Conservation (phyloP, 1,139 yeast species). For the Candida neerlandica region DNA sequence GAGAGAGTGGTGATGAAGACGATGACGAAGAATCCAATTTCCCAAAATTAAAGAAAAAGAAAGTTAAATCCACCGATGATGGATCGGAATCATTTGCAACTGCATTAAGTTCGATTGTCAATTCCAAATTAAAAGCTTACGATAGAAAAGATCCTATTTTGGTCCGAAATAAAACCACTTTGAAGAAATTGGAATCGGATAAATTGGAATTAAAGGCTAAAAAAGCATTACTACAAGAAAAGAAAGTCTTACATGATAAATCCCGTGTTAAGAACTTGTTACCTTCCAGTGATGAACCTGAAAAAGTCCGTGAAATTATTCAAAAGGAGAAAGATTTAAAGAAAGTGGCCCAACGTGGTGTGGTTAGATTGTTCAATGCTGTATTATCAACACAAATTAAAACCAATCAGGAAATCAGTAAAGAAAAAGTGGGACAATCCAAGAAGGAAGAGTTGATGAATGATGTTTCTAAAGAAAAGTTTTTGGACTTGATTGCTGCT, state of each 20-base stretch:
- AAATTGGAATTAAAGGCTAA: slow-evolving; percentile 85
- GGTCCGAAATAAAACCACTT: slow-evolving; percentile 69
- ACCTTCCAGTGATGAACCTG: slow-evolving; percentile 44
- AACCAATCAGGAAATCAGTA: slow-evolving; percentile 46
- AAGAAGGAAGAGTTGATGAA: slow-evolving; percentile 64
- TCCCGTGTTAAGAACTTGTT: slow-evolving; percentile 68
- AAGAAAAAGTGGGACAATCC: slow-evolving; percentile 40
- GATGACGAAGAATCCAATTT: slow-evolving; percentile 39
- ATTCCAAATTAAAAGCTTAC: slow-evolving; percentile 84
- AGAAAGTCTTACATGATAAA: slow-evolving; percentile 65
- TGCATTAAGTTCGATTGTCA: slow-evolving; percentile 83
- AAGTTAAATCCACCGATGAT: slow-evolving; percentile 53
- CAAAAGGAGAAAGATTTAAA: slow-evolving; percentile 74
- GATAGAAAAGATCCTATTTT: slow-evolving; percentile 88
- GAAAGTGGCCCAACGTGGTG: slow-evolving; percentile 93
- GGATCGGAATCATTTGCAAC: slow-evolving; percentile 76
- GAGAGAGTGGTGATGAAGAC: slow-evolving; percentile 24
- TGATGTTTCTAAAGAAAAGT: slow-evolving; percentile 87
- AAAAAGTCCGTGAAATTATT: slow-evolving; percentile 55
- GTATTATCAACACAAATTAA: slow-evolving; percentile 79
- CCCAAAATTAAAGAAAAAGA: slow-evolving; percentile 51
- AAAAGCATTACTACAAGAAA: slow-evolving; percentile 68
- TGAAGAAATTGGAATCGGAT: slow-evolving; percentile 77
- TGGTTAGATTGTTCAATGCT: slow-evolving; percentile 88
- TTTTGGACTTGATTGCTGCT: slow-evolving; percentile 83